Base-by-base conservation (phyloP, 2,329 filamentous ascomycete species). In the Bipolaris oryzae region DNA sequence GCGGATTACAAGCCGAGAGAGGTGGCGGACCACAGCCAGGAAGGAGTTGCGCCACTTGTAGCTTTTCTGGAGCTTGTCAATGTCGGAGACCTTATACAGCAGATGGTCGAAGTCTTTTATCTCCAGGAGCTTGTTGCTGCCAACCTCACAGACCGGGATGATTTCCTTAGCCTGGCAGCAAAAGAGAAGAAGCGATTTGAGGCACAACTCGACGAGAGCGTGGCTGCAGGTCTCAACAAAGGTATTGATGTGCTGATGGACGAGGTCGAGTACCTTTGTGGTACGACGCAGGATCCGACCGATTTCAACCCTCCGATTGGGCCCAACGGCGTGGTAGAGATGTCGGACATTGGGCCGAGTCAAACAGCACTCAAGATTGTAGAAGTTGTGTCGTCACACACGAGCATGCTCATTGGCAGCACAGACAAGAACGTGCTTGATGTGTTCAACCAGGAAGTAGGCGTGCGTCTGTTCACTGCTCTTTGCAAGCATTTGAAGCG, bases 21-120 rank as follows among this genome's bases (percentile, higher is more conserved):
- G 63, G 88, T 91, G 31, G 89, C 80, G 69, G 87, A 90, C 61
- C 87, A 89, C 63, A 85, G 85, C 68, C 82, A 87, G 62, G 81
- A 85, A 33, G 91, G 90, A 0, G 93, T 97, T 7, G 92, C 92
- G 52, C 95, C 95, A 1, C 84, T 99, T 3, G 92, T 97, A 43
- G 97, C 91, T 0, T 99, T 99, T 70, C 87, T 99, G 59, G 95
- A 99, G 78, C 85, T 99, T 25, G 95, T 99, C 74, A 99, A 99
- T 72, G 94, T 99, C 0, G 95, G 95, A 56, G 95, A 99, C 74
- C 83, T 99, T 55, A 99, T 99, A 67, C 92, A 96, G 57, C 95
- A 99, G 76, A 99, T 99, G 95, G 87, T 99, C 56, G 95, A 99
- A 73, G 92, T 99, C 33, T 99, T 99, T 74, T 99, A 96, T 77